Conservation (phyloP, 306 rosid species). For the Lablab purpureus region DNA sequence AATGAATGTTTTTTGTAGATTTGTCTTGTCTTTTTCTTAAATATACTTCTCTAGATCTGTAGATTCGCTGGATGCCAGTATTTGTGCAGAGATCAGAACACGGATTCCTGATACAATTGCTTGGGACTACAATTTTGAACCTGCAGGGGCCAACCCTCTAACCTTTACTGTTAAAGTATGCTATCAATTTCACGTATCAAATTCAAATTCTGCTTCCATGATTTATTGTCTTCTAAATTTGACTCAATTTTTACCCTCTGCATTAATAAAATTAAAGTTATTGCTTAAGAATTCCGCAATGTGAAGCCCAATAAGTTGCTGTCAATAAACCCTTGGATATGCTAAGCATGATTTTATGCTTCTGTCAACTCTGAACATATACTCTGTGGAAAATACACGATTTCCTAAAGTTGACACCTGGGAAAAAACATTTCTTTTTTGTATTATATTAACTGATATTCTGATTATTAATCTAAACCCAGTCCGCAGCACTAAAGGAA, state of each 20-base stretch:
- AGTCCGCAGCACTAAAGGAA: conserved; percentile 93
- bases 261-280: conserved; percentile 2
- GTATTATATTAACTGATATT: conserved; percentile 21
- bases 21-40: conserved; percentile 17
- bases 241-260: background rate
- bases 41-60: conserved; percentile 67
- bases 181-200: conserved; percentile 3
- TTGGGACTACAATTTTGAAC: conserved; percentile 96
- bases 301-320: background rate
- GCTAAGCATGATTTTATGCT: conserved; percentile 1
- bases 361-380: conserved; percentile 23
- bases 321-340: conserved; percentile 1
- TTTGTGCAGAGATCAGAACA: conserved; percentile 94
- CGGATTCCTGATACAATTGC: conserved; percentile 89
- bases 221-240: background rate
- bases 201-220: conserved; percentile 24
- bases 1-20: background rate
- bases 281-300: conserved; percentile 31
- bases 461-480: conserved; percentile 43
- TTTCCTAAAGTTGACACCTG: background rate
- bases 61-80: conserved; percentile 77
- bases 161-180: conserved; percentile 87
- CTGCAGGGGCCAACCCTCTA: conserved; percentile 83
- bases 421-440: background rate
- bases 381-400: background rate